Conservation (phyloP, 2,329 filamentous ascomycete genomes). For the Fusarium citri region DNA sequence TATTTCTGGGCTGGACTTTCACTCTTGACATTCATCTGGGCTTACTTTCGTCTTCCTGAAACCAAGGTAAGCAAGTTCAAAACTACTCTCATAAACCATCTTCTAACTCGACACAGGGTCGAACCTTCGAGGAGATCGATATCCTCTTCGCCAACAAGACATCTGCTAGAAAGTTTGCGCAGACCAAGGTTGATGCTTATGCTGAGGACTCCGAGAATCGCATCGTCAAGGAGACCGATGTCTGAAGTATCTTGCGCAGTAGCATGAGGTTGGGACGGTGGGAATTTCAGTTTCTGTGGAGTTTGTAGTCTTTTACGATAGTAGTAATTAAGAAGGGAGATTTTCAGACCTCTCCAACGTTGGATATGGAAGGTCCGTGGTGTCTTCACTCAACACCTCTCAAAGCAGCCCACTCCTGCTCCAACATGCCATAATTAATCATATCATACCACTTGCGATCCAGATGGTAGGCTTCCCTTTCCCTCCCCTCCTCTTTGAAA, state of each 20-base stretch:
- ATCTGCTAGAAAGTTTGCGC: conserved; percentile 51
- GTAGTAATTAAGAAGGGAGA: not conserved
- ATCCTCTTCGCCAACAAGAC: conserved; percentile 50
- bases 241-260: not conserved
- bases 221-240: conserved; percentile 1
- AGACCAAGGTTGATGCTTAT: conserved; percentile 14
- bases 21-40: conserved; percentile 46
- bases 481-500: conserved; percentile 57
- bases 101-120: conserved; percentile 21
- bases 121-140: conserved; percentile 52
- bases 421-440: conserved; percentile 53
- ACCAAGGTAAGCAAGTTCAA: conserved; percentile 25
- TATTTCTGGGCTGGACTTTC: conserved; percentile 50
- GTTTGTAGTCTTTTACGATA: not conserved
- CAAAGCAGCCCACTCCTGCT: conserved; percentile 52
- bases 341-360: not conserved
- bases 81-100: rapidly evolving
- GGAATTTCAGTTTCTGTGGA: not conserved
- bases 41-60: conserved; percentile 52
- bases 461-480: conserved; percentile 56
- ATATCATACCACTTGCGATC: conserved; percentile 56
- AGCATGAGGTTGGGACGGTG: no score
- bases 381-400: conserved; percentile 10
- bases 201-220: conserved; percentile 7
- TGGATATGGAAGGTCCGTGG: not conserved